Conservation (phyloP, 768 basidiomycete species). For the Gymnopilus junonius region DNA sequence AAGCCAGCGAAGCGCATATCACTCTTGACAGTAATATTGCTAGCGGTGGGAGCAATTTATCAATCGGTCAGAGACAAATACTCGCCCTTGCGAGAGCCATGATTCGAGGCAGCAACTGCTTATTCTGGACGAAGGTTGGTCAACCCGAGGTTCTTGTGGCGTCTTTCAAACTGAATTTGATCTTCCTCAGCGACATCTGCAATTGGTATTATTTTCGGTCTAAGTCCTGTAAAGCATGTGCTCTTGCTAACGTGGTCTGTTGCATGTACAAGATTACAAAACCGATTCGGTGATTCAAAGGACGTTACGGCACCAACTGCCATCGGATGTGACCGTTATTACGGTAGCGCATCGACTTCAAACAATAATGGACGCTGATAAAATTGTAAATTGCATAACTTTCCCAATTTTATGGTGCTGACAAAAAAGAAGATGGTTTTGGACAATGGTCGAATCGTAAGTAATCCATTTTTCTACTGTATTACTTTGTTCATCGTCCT, state of each 20-base stretch:
- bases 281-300: constrained; percentile 73
- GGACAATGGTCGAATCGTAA: constrained; percentile 58
- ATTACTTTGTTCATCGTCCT: neutral
- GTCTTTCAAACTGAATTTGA: neutral
- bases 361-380: constrained; percentile 71
- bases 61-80: constrained; percentile 76
- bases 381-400: constrained; percentile 37
- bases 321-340: constrained; percentile 59
- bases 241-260: constrained; percentile 2
- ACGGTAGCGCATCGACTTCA: constrained; percentile 73
- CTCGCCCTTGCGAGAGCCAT: constrained; percentile 69
- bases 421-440: constrained; percentile 46
- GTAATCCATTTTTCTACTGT: neutral
- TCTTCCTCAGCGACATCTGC: constrained; percentile 43
- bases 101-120: constrained; percentile 62
- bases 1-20: constrained; percentile 51
- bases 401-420: constrained; percentile 19
- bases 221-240: neutral
- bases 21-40: constrained; percentile 48
- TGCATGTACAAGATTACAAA: constrained; percentile 46
- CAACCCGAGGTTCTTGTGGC: constrained; percentile 6
- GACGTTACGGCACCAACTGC: constrained; percentile 68
- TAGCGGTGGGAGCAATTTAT: constrained; percentile 70
- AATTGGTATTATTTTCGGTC: constrained; percentile 42
- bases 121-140: constrained; percentile 63